These are phyloP conservation scores for Datisca glomerata DNA, from an alignment of 306 rosid genomes.

Conservation along the genomic window DNA sequence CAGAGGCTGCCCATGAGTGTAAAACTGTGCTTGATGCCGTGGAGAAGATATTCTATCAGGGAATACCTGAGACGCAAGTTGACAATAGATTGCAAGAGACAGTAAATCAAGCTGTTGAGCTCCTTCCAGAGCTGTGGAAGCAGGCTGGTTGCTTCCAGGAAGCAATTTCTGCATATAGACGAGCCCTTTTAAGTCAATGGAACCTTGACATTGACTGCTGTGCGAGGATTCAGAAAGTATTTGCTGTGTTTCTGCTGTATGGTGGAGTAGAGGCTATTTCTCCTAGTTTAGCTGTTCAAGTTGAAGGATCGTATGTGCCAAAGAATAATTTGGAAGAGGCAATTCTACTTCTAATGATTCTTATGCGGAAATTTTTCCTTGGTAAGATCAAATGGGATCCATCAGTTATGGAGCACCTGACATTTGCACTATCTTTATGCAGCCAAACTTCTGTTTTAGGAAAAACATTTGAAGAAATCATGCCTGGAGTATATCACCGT, in stretches of 20 bases:
- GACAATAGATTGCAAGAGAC: constrained; percentile 77
- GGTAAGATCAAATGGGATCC: constrained; percentile 86
- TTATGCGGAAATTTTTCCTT: constrained; percentile 43
- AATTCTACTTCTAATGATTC: constrained; percentile 76
- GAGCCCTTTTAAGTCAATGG: constrained; percentile 86
- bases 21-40: constrained; percentile 70
- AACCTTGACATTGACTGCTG: constrained; percentile 74
- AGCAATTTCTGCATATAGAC: constrained; percentile 66
- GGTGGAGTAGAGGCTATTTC: constrained; percentile 87
- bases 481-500: constrained; percentile 85
- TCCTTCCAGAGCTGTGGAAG: constrained; percentile 91
- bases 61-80: constrained; percentile 69
- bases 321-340: constrained; percentile 94
- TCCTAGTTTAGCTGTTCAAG: constrained; percentile 76
- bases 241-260: constrained; percentile 63
- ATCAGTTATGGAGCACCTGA: constrained; percentile 81
- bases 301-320: constrained; percentile 72
- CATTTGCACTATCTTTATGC: constrained; percentile 77
- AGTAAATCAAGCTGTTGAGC: constrained; percentile 80
- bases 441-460: constrained; percentile 69
- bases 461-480: constrained; percentile 64
- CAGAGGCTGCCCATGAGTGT: constrained; percentile 88
- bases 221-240: constrained; percentile 78
- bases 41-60: constrained; percentile 72
- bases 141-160: constrained; percentile 54